Conservation (phyloP, 2,329 filamentous ascomycete genomes). For the Diaporthe helianthi region DNA sequence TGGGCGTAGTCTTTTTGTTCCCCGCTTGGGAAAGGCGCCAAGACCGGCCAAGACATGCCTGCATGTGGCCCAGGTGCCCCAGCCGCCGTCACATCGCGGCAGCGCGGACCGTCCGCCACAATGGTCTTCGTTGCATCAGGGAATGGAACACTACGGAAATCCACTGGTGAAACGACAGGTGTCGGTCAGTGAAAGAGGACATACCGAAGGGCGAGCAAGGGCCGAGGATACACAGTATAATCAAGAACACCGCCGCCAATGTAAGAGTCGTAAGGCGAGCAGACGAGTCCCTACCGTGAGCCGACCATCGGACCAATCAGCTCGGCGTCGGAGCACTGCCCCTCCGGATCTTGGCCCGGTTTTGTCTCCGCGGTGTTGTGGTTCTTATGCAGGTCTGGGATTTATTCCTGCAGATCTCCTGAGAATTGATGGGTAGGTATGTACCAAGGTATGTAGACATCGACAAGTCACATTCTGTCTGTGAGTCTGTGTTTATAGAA, state of each 20-base stretch:
- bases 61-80: not conserved
- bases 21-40: slow-evolving; percentile 16
- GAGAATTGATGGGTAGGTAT: not conserved
- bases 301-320: slow-evolving; percentile 5
- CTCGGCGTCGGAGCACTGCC: slow-evolving; percentile 9
- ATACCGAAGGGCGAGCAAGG: not conserved
- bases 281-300: not conserved
- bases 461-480: too few species aligned
- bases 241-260: not conserved
- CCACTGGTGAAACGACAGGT: too few species aligned
- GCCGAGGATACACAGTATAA: not conserved
- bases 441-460: too few species aligned
- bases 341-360: slow-evolving; percentile 5
- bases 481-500: too few species aligned
- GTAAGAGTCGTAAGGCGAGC: not conserved
- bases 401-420: not conserved
- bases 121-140: not conserved
- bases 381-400: not conserved
- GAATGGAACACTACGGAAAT: not conserved
- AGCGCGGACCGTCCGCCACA: not conserved
- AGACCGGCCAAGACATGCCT: slow-evolving; percentile 19
- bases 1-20: slow-evolving; percentile 18
- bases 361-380: slow-evolving; percentile 16
- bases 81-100: not conserved
- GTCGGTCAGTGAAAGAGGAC: not conserved